Conservation (phyloP, 148 eudicot genomes). For the Vaccinium myrtillus region DNA sequence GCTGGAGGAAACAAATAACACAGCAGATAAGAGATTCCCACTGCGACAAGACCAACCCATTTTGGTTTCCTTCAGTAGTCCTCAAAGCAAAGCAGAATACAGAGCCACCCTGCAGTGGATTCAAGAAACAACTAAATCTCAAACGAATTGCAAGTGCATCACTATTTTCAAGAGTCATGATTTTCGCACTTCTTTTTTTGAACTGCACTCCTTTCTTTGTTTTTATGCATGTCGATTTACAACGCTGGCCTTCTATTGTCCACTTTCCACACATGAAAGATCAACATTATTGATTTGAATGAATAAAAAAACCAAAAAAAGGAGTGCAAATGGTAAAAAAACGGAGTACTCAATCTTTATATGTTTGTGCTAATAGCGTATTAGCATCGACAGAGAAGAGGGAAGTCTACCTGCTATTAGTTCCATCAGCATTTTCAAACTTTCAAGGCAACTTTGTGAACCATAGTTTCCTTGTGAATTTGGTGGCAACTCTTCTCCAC, state of each 20-base stretch:
- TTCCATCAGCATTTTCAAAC: conserved; percentile 34
- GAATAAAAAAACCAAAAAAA: neutral
- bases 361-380: neutral
- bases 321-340: neutral
- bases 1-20: neutral
- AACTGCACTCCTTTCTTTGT: neutral
- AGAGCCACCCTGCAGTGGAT: conserved; percentile 15
- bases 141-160: neutral
- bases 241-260: neutral
- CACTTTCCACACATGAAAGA: neutral
- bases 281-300: neutral
- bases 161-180: neutral
- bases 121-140: neutral
- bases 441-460: conserved; percentile 77
- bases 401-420: neutral
- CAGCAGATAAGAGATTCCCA: conserved; percentile 1
- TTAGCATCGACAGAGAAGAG: neutral
- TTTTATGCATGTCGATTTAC: neutral
- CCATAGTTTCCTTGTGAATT: conserved; percentile 98
- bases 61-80: conserved; percentile 2
- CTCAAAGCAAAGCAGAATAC: conserved; percentile 6
- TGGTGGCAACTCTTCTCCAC: conserved; percentile 99
- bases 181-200: neutral
- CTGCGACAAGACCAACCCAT: neutral
- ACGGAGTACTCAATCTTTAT: neutral